These are phyloP conservation scores for Solanum medicagineum DNA, from an alignment of 257 asterid genomes.

Conservation along the genomic window DNA sequence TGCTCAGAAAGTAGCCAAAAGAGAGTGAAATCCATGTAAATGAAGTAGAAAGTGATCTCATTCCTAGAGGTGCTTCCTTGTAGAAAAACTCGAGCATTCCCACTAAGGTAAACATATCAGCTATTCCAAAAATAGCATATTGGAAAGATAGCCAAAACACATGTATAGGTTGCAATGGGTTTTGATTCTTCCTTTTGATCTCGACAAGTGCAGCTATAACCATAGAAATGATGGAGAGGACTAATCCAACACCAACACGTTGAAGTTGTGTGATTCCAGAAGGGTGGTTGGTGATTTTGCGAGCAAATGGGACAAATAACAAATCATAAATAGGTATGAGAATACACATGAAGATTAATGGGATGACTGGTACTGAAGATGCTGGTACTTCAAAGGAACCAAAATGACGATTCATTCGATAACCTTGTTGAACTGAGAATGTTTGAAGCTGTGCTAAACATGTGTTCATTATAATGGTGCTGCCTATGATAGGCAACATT, in stretches of 20 bases:
- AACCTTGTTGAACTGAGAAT: constrained; percentile 60
- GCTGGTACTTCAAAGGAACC: constrained; percentile 53
- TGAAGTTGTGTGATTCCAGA: constrained; percentile 65
- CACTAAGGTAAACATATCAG: constrained; percentile 57
- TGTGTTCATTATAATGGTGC: constrained; percentile 71
- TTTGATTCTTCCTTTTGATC: constrained; percentile 19
- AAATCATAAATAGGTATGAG: constrained; percentile 53
- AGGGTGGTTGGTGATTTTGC: constrained; percentile 42
- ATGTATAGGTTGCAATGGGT: constrained; percentile 26
- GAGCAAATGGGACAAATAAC: constrained; percentile 41
- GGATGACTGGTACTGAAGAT: constrained; percentile 55
- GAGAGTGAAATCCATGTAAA: constrained; percentile 49
- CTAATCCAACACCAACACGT: constrained; percentile 65
- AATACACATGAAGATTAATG: constrained; percentile 50
- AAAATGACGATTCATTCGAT: constrained; percentile 30
- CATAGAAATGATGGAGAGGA: constrained; percentile 59
- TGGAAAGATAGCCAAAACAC: constrained; percentile 60
- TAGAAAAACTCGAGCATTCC: constrained; percentile 63
- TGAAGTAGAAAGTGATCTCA: constrained; percentile 66
- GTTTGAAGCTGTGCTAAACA: constrained; percentile 75
- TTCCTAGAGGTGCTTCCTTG: constrained; percentile 51
- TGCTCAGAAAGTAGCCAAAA: constrained; percentile 49
- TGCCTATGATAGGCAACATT: constrained; percentile 55
- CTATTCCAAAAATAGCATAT: constrained; percentile 55
- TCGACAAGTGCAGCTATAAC: constrained; percentile 38